A percentile compares a stretch with the other conserved stretches of the same genome.
These are phyloP conservation scores for Chenopodium album DNA, from an alignment of 148 eudicot species.

Conservation along the genomic window DNA sequence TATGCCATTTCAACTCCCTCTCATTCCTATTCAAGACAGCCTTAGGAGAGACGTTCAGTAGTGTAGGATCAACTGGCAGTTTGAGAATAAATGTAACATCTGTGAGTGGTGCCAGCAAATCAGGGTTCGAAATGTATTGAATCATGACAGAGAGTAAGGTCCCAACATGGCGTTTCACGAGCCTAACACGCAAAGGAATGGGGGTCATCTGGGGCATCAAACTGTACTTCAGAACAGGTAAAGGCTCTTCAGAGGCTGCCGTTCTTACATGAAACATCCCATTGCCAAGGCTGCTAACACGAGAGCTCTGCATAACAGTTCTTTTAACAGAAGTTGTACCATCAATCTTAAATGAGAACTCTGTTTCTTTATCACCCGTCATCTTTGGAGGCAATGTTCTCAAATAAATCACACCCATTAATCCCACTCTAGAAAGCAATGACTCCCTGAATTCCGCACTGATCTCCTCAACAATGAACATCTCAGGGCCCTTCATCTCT, in stretches of 20 bases:
- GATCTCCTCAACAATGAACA: slow-evolving; percentile 75
- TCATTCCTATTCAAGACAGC: slow-evolving; percentile 84
- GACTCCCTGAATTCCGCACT: slow-evolving; percentile 87
- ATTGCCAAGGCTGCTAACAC: slow-evolving; percentile 79
- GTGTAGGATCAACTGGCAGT: slow-evolving; percentile 83
- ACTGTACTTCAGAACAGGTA: slow-evolving; percentile 76
- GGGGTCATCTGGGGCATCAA: slow-evolving; percentile 77
- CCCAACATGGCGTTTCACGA: slow-evolving; percentile 83
- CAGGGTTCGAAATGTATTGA: slow-evolving; percentile 86
- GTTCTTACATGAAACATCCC: slow-evolving; percentile 88
- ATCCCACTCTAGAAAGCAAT: slow-evolving; percentile 80
- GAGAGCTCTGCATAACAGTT: slow-evolving; percentile 60
- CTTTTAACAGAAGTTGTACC: slow-evolving; percentile 65
- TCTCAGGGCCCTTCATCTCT: slow-evolving; percentile 92
- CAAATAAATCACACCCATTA: slow-evolving; percentile 74
- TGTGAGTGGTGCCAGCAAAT: slow-evolving; percentile 59
- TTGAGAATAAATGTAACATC: slow-evolving; percentile 73
- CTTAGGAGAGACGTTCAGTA: slow-evolving; percentile 83
- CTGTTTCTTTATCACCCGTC: slow-evolving; percentile 78
- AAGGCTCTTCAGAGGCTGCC: slow-evolving; percentile 63
- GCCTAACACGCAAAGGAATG: slow-evolving; percentile 73
- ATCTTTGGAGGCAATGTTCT: slow-evolving; percentile 70
- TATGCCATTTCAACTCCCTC: slow-evolving; percentile 87
- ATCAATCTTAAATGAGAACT: slow-evolving; percentile 85
- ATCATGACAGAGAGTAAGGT: slow-evolving; percentile 89